Percentiles rank a stretch among this genome's conserved stretches.
These are phyloP conservation scores for Zopfia rhizophila DNA, from an alignment of 2,329 filamentous ascomycete genomes.

Conservation along the genomic window DNA sequence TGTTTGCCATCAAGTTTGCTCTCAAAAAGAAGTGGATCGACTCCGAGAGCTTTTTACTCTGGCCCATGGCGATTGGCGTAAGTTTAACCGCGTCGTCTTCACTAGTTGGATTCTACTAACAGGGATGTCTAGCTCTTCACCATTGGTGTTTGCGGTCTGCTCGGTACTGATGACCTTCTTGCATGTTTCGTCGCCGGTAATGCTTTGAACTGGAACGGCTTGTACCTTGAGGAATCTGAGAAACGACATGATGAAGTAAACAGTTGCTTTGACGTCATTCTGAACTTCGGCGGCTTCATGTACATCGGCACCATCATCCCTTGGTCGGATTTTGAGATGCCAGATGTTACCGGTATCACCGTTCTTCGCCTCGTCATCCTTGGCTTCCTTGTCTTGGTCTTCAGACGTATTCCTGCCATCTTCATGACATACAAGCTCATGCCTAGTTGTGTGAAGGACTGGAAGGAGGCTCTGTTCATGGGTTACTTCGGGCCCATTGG, in stretches of 20 bases:
- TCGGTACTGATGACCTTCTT: conserved; percentile 69
- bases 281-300: conserved; percentile 71
- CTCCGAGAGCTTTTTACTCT: conserved; percentile 64
- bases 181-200: conserved; percentile 70
- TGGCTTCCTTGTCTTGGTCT: conserved; percentile 63
- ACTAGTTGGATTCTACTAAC: too few species aligned
- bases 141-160: conserved; percentile 66
- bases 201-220: conserved; percentile 70
- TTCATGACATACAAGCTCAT: conserved; percentile 66
- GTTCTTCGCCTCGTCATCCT: conserved; percentile 61
- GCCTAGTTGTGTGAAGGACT: conserved; percentile 62
- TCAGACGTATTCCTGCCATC: conserved; percentile 68
- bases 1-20: conserved; percentile 58
- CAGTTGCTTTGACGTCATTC: conserved; percentile 65
- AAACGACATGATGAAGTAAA: conserved; percentile 70
- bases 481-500: conserved; percentile 63
- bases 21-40: conserved; percentile 62
- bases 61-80: conserved; percentile 56
- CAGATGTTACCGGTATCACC: conserved; percentile 64
- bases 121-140: conserved; percentile 65
- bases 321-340: conserved; percentile 65
- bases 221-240: conserved; percentile 67
- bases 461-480: conserved; percentile 70
- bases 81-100: too few species aligned
- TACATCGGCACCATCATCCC: conserved; percentile 68